Evolutionary conservation across 257 asterid species (phyloP).

Genomic region (Rhazya stricta): DNA sequence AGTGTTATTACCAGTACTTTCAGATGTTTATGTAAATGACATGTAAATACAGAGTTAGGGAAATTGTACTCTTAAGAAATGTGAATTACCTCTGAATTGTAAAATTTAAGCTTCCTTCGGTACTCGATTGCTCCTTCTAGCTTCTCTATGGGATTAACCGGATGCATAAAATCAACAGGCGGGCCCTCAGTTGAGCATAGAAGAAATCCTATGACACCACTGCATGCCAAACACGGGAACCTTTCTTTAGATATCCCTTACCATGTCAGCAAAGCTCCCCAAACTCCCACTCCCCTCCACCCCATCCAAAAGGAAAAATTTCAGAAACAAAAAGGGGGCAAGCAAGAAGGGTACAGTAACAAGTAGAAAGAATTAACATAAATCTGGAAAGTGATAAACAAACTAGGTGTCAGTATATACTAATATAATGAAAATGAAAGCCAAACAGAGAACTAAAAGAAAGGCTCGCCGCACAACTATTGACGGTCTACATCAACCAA

Average conservation of each 20-base stretch:
- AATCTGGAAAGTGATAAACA: not conserved
- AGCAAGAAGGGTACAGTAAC: not conserved
- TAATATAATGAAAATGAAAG: not conserved
- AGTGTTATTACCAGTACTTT: not conserved
- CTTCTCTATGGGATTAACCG: constrained; percentile 88
- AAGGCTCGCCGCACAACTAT: not conserved
- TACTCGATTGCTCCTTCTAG: constrained; percentile 61
- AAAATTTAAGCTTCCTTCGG: constrained; percentile 63
- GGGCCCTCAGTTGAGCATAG: constrained; percentile 86
- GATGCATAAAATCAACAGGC: constrained; percentile 73
- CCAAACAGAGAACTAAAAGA: not conserved
- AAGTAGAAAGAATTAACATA: not conserved
- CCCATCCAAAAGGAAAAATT: not conserved
- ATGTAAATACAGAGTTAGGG: not conserved
- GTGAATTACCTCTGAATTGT: constrained; percentile 76
- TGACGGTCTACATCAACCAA: not conserved
- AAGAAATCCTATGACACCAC: constrained; percentile 85
- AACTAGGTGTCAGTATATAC: too few relatives aligned
- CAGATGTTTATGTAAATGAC: not conserved
- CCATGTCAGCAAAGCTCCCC: not conserved
- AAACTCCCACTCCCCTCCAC: not conserved
- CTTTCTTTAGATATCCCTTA: constrained; percentile 6
- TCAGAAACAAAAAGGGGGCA: not conserved
- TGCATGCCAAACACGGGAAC: constrained; percentile 29
- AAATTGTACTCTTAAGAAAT: too few relatives aligned